Evolutionary conservation across 129 eudicot species (phyloP).

Genomic region (Chrysanthemum lavandulifolium): DNA sequence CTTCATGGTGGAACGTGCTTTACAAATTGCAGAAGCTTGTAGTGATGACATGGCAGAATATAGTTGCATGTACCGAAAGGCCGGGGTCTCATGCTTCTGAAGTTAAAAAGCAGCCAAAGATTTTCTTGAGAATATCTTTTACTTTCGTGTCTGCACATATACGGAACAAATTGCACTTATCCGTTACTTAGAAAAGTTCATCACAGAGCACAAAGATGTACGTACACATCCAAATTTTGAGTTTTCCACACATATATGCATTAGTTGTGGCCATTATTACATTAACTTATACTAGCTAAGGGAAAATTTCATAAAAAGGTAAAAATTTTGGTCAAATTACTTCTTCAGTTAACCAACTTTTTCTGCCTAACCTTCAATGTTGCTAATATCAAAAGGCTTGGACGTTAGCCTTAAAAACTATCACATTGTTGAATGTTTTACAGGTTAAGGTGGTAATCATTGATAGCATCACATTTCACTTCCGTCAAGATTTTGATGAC

Average conservation of each 20-base stretch:
- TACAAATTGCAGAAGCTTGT: slow-evolving; percentile 90
- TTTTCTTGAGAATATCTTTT: slow-evolving; percentile 76
- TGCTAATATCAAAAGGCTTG: no score
- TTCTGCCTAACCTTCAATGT: neutral
- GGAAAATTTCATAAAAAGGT: no score
- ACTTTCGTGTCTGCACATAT: slow-evolving; percentile 25
- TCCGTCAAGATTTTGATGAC: slow-evolving; percentile 97
- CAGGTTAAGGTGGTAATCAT: slow-evolving; percentile 86
- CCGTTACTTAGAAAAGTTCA: no score
- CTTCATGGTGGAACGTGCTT: slow-evolving; percentile 18
- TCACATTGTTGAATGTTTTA: slow-evolving; percentile 6
- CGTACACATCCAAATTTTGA: no score
- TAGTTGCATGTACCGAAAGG: slow-evolving; percentile 38
- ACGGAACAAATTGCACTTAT: no score
- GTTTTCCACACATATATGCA: no score
- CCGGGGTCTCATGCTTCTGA: slow-evolving; percentile 35
- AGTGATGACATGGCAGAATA: slow-evolving; percentile 62
- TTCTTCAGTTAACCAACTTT: neutral
- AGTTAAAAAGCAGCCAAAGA: slow-evolving; percentile 43
- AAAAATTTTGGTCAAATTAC: no score
- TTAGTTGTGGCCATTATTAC: neutral
- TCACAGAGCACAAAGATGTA: no score
- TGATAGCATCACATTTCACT: slow-evolving; percentile 88
- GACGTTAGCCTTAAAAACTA: neutral
- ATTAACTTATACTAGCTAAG: neutral